phyloP scores from a whole-genome alignment of 495 filamentous ascomycete genomes.

The Lasiosphaeriaceae sp. region DNA sequence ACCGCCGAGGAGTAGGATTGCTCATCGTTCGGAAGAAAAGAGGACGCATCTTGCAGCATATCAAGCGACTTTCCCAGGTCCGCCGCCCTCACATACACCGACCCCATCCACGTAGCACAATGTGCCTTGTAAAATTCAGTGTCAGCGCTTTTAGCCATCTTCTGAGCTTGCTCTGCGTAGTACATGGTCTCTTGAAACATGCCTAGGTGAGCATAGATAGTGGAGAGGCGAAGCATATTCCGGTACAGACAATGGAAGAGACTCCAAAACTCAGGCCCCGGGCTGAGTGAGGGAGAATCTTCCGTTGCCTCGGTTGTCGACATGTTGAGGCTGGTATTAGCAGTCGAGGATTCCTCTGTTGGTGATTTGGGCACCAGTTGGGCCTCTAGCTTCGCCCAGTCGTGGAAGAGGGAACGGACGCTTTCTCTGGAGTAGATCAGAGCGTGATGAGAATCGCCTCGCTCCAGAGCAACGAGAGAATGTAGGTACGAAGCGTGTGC shows the following conservation, averaged over 20 bases:
- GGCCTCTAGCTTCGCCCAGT: slow-evolving; percentile 65
- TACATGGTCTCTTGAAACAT: slow-evolving; percentile 87
- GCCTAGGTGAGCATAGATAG: slow-evolving; percentile 74
- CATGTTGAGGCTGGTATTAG: slow-evolving; percentile 19
- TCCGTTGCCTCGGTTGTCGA: slow-evolving; percentile 14
- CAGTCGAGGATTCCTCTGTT: slow-evolving; percentile 32
- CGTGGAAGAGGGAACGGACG: slow-evolving; percentile 61
- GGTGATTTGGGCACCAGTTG: slow-evolving; percentile 23
- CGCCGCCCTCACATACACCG: slow-evolving; percentile 61
- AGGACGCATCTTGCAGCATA: slow-evolving; percentile 50
- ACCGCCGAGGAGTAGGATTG: slow-evolving; percentile 44
- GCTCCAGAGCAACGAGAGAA: slow-evolving; percentile 60
- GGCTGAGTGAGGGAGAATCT: slow-evolving; percentile 8
- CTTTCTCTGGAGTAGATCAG: slow-evolving; percentile 63
- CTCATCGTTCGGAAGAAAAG: slow-evolving; percentile 35
- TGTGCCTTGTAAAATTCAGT: slow-evolving; percentile 56
- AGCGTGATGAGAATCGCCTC: slow-evolving; percentile 60
- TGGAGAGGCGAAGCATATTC: slow-evolving; percentile 65
- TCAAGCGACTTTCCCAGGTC: slow-evolving; percentile 58
- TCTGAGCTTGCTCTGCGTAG: slow-evolving; percentile 79
- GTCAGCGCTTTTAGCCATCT: slow-evolving; percentile 65
- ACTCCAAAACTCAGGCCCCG: slow-evolving; percentile 75
- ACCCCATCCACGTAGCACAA: slow-evolving; percentile 56
- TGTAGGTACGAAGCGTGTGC: slow-evolving; percentile 54
- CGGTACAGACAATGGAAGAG: slow-evolving; percentile 69